Evolutionary conservation across 352 stramenopile genomes (phyloP), one percentile per base, ranked within the genome.

Genomic region (Phytophthora fragariaefolia): DNA sequence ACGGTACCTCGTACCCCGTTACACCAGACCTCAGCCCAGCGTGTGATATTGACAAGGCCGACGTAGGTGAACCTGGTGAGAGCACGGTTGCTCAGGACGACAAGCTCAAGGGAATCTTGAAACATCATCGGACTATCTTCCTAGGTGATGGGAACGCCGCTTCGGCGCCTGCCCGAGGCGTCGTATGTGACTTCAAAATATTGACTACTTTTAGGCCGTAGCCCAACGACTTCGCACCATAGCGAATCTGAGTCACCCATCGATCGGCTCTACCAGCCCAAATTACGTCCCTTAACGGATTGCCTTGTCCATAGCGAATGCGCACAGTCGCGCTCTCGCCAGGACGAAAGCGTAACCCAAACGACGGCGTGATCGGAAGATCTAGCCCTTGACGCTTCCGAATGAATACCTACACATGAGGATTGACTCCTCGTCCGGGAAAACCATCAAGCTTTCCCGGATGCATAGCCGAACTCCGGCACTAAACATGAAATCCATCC

Each of bases 401-500:
- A n/a, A n/a, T n/a, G n/a, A n/a, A n/a, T n/a, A n/a, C n/a, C n/a
- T n/a, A n/a, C n/a, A n/a, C n/a, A n/a, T n/a, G n/a, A n/a, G n/a
- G n/a, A n/a, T n/a, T n/a, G n/a, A n/a, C n/a, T n/a, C n/a, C n/a
- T n/a, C n/a, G n/a, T n/a, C n/a, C n/a, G n/a, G n/a, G n/a, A n/a
- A n/a, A 8, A 32, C 4, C 6, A 46, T 30, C 18, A 56, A 1
- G 6, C 30, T 18, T 46, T 46, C 42, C 12, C 30, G 30, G 30
- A 48, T 24, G 4, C 47, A 49, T 0, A 71, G 27, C 3, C 58
- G 49, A 0, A 79, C 66, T 8, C 66, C 66, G 12, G 63, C 40
- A 7, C 27, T 12, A 13, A 53, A 17, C 60, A 77, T 77, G 51
- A 75, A 79, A 23, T 79, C 49, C 52, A 73, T 68, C 0, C 71